Base-by-base conservation (phyloP, 2,329 filamentous ascomycete genomes). In the Ascomycota sp. region DNA sequence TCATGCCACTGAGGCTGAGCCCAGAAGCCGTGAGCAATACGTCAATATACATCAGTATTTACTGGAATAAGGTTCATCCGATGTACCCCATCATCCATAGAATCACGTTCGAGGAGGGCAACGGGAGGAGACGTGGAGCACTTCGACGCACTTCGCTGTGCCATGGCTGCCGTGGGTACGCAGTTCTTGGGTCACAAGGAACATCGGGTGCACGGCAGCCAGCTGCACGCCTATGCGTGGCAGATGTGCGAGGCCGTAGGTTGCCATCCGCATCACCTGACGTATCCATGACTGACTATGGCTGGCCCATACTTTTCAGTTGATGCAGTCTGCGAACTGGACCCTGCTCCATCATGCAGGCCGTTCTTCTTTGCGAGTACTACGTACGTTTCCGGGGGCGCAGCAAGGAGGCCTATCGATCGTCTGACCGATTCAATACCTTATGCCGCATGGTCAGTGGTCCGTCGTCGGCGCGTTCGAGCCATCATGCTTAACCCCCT, bases 101-200 rank as follows among this genome's bases (percentile, higher is more conserved):
- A 33, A 43, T 48, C 15, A 56, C 53, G 10, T 56, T 61, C 25
- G 56, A 62, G 32, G 48, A 46, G 19, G 45, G 46, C 12, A 35
- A 41, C 5, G 39, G 38, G 8, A n/a, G 36, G 31, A 19, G 33
- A 35, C 7, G 44, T 47, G 4, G 55, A 59, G 31, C 44, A 50
- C 20, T 23, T 45, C 6, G 56, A 63, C 31, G 46, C 61, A 25
- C 47, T 69, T 27, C 55, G 49, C 10, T 66, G 55, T 35, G 61
- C 63, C 34, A 68, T 69, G 64, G 65, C 63, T 15, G 64, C 65
- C n/a, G 44, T 69, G 20, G 65, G 59, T 27, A 60, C 63, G 15
- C 63, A 69, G 39, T 60, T 56, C 35, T 46, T 65, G 31, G 45
- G 51, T 29, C 48, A 52, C 40, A 53, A 53, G 43, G 60, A 64